A percentile compares a stretch with the other conserved stretches of the same genome.
phyloP scores from a whole-genome alignment of 306 rosid genomes.

The Cyclanthera cordifolia region DNA sequence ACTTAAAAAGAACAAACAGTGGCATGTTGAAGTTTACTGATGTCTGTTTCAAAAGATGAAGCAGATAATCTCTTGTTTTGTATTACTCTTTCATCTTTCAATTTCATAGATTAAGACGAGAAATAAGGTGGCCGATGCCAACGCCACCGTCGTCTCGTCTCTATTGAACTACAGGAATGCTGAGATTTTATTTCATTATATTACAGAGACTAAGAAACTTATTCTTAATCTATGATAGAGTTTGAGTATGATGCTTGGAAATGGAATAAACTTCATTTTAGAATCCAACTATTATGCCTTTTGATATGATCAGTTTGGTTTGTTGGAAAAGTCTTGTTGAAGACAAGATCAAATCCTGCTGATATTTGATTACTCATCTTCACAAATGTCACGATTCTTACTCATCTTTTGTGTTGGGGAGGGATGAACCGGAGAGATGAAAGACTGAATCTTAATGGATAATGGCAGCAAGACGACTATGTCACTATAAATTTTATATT shows the following conservation, averaged over 20 bases:
- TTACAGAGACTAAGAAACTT: slow-evolving; percentile 4
- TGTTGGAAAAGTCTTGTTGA: too few species aligned
- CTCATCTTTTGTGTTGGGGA: too few species aligned
- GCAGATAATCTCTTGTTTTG: not conserved
- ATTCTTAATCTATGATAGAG: not conserved
- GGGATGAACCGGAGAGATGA: too few species aligned
- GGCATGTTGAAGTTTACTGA: slow-evolving; percentile 98
- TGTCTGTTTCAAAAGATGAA: slow-evolving; percentile 3
- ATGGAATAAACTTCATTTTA: too few species aligned
- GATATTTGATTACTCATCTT: not conserved
- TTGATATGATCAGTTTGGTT: too few species aligned
- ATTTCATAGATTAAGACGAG: not conserved
- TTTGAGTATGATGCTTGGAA: too few species aligned
- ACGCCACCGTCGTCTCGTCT: not conserved
- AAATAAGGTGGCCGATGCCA: not conserved
- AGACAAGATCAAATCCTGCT: too few species aligned
- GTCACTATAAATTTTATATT: too few species aligned
- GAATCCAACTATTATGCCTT: too few species aligned
- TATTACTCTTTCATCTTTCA: slow-evolving; percentile 6
- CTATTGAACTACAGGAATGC: not conserved
- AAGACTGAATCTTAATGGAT: too few species aligned
- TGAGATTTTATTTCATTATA: not conserved
- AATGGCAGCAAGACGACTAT: too few species aligned
- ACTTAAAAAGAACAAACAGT: slow-evolving; percentile 92
- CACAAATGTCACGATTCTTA: too few species aligned